Conservation (phyloP, 441 rosid genomes). For the Raphanus hybrid region DNA sequence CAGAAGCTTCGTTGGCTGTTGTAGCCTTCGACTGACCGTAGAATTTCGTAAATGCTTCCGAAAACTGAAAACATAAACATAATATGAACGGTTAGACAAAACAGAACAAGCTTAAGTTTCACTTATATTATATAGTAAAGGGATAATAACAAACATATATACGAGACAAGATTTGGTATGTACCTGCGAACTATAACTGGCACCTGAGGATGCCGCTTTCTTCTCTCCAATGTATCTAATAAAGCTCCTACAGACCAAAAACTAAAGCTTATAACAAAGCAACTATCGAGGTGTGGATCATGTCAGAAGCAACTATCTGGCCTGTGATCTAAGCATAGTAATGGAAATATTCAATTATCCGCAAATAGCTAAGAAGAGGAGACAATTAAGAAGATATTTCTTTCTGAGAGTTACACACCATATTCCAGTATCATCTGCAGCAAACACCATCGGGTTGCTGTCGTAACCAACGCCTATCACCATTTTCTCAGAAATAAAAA, state of each 20-base stretch:
- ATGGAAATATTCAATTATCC: background rate
- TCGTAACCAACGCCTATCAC: slow-evolving; percentile 95
- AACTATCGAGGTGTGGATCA: background rate
- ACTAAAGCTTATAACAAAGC: slow-evolving; percentile 18
- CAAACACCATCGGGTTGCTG: slow-evolving; percentile 94
- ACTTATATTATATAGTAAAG: background rate
- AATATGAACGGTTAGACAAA: background rate
- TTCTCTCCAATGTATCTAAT: slow-evolving; percentile 82
- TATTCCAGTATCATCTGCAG: slow-evolving; percentile 93
- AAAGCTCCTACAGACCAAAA: slow-evolving; percentile 69
- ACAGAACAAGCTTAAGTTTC: slow-evolving; percentile 3
- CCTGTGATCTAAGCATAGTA: background rate
- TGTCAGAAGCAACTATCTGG: background rate
- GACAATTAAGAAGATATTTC: background rate
- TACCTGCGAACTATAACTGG: slow-evolving; percentile 94
- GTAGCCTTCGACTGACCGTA: slow-evolving; percentile 85
- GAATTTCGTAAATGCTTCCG: slow-evolving; percentile 94
- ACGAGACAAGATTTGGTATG: background rate
- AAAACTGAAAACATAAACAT: slow-evolving; percentile 55
- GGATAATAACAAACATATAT: slow-evolving; percentile 8
- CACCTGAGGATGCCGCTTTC: slow-evolving; percentile 65
- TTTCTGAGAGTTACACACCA: slow-evolving; percentile 57
- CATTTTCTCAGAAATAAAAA: slow-evolving; percentile 91
- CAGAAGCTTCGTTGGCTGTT: slow-evolving; percentile 60
- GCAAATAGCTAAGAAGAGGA: slow-evolving; percentile 8